Conservation (phyloP, 2,329 filamentous ascomycete genomes). For the Coniochaeta sp. region DNA sequence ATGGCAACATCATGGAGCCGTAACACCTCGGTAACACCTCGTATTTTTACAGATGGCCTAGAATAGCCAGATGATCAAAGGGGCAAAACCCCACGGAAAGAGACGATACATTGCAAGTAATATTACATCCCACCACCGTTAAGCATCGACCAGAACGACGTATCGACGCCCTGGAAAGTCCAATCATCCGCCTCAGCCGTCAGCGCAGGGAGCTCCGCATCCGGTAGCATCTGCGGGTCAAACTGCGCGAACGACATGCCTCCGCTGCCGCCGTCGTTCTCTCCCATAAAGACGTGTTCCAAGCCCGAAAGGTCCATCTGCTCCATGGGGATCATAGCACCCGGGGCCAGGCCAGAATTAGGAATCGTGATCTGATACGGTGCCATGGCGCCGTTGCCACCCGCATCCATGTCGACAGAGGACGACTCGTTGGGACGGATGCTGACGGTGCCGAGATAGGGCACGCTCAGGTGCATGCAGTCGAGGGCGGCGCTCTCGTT, state of each 20-base stretch:
- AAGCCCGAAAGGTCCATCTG: background rate
- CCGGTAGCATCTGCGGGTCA: conserved; percentile 3
- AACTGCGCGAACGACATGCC: conserved; percentile 5
- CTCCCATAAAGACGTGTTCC: background rate
- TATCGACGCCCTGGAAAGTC: conserved; percentile 13
- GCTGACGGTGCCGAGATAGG: conserved; percentile 38
- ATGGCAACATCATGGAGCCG: no score
- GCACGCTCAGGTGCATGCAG: conserved; percentile 32
- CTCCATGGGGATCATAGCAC: background rate
- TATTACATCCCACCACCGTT: conserved; percentile 1
- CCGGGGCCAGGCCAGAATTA: background rate
- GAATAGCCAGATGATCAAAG: no score
- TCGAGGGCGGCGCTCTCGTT: conserved; percentile 8
- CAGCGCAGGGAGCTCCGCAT: conserved; percentile 12
- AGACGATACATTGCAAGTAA: no score
- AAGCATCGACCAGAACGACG: conserved; percentile 13
- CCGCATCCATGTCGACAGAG: background rate
- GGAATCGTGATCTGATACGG: background rate
- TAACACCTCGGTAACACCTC: no score
- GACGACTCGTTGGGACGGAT: conserved; percentile 20
- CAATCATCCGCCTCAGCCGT: conserved; percentile 13
- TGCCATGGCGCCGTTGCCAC: background rate
- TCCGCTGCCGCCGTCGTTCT: background rate
- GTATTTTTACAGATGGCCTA: no score
- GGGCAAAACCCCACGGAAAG: no score